A percentile compares a stretch with the other conserved stretches of the same genome.
These are phyloP conservation scores for Pseudovirgaria hyperparasitica DNA, from an alignment of 2,329 filamentous ascomycete genomes.

Conservation along the genomic window DNA sequence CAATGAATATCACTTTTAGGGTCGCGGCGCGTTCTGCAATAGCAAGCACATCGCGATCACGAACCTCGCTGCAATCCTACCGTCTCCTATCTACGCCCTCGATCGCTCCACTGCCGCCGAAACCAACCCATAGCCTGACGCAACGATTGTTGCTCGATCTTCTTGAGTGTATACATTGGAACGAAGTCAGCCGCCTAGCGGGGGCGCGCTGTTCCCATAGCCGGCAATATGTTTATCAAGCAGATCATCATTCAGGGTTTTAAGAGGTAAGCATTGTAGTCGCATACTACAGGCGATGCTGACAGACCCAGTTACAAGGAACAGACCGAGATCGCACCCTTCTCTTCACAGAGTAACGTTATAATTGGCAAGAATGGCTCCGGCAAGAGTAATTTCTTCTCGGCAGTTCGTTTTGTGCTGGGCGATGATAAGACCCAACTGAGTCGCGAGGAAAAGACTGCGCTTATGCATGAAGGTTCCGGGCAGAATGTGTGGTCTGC, in stretches of 20 bases:
- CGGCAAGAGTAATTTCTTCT: slow-evolving; percentile 99
- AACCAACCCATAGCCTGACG: no score
- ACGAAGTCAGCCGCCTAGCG: no score
- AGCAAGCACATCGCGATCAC: no score
- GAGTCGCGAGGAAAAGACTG: slow-evolving; percentile 89
- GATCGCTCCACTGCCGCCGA: no score
- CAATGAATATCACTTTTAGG: no score
- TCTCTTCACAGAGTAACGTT: slow-evolving; percentile 94
- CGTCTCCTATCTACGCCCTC: no score
- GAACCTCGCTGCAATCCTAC: no score
- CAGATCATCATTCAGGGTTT: slow-evolving; percentile 99
- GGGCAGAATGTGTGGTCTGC: slow-evolving; percentile 97
- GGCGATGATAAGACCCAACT: slow-evolving; percentile 96
- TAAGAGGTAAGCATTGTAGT: slow-evolving; percentile 61
- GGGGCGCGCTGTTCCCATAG: neutral
- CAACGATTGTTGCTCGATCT: no score
- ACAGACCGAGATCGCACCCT: slow-evolving; percentile 95
- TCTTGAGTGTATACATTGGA: no score
- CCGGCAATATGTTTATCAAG: slow-evolving; percentile 80
- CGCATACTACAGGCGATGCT: slow-evolving; percentile 2
- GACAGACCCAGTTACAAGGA: slow-evolving; percentile 74
- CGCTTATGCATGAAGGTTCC: slow-evolving; percentile 70
- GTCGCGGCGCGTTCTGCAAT: no score
- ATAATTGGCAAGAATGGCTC: slow-evolving; percentile 98
- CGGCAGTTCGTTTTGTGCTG: slow-evolving; percentile 94